Percentiles rank a stretch among this genome's conserved stretches.
phyloP scores from a whole-genome alignment of 257 asterid genomes.

The Nicotiana attenuata region DNA sequence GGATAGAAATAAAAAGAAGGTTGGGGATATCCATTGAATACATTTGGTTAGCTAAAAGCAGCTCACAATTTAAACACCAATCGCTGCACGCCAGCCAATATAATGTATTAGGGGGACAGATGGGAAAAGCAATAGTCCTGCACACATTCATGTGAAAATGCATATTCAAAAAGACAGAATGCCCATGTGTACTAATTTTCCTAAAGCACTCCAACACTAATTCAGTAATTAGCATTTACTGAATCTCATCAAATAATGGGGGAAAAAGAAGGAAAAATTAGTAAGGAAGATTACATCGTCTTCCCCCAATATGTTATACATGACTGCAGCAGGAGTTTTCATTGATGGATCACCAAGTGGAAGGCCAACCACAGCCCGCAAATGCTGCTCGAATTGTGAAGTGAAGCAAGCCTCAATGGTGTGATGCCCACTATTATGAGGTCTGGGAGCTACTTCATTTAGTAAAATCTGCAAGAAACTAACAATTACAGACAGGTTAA shows the following conservation, averaged over 20 bases:
- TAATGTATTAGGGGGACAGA: background rate
- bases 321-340: constrained; percentile 76
- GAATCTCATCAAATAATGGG: background rate
- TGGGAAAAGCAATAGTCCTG: background rate
- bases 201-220: background rate
- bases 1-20: too few relatives aligned
- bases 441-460: constrained; percentile 98
- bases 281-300: constrained; percentile 47
- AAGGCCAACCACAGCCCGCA: constrained; percentile 90
- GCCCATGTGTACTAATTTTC: background rate
- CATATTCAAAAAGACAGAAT: background rate
- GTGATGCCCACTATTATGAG: constrained; percentile 98
- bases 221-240: background rate
- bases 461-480: constrained; percentile 58
- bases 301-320: constrained; percentile 96
- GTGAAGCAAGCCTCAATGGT: constrained; percentile 87
- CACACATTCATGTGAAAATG: background rate
- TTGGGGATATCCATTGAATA: too few relatives aligned
- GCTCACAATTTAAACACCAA: background rate
- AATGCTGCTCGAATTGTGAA: constrained; percentile 93
- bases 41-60: background rate
- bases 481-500: constrained; percentile 9
- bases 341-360: constrained; percentile 95
- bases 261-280: background rate
- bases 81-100: background rate